Percentiles rank a stretch among this genome's conserved stretches.
These are phyloP conservation scores for Calonectria leucothoes DNA, from an alignment of 2,329 filamentous ascomycete species.

Conservation along the genomic window DNA sequence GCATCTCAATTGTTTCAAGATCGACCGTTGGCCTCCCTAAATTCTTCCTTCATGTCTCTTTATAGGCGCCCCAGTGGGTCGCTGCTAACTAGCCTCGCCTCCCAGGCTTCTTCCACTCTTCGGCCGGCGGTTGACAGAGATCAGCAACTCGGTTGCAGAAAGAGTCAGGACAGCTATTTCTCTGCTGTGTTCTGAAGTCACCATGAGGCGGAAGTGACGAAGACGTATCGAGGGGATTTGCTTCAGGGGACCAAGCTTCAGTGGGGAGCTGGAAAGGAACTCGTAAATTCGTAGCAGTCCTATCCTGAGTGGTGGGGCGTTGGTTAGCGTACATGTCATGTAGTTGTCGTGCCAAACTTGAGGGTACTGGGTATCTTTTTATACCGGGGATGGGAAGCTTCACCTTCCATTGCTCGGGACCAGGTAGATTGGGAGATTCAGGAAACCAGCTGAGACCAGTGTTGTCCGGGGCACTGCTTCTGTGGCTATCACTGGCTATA, in stretches of 20 bases:
- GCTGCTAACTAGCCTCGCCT: too few species aligned
- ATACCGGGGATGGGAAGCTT: background rate
- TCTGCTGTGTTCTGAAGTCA: constrained; percentile 78
- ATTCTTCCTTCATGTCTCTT: too few species aligned
- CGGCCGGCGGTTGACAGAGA: too few species aligned
- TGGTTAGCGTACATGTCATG: background rate
- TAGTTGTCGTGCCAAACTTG: background rate
- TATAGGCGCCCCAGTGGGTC: too few species aligned
- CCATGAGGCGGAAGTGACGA: constrained; percentile 76
- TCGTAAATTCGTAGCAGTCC: too few species aligned
- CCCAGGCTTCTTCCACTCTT: too few species aligned
- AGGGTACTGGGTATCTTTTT: background rate
- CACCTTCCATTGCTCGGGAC: background rate
- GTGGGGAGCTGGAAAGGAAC: constrained; percentile 65
- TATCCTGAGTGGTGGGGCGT: too few species aligned
- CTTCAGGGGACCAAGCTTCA: constrained; percentile 61
- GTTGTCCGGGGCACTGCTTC: background rate
- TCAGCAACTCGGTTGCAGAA: constrained; percentile 78
- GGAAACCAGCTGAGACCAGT: background rate
- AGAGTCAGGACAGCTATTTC: constrained; percentile 76
- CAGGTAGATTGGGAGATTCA: background rate
- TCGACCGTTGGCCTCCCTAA: too few species aligned
- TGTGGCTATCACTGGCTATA: background rate
- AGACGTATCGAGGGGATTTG: constrained; percentile 68
- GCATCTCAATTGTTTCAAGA: too few species aligned